phyloP scores from a whole-genome alignment of 305 asterid species.

The Ilex paraguariensis region DNA sequence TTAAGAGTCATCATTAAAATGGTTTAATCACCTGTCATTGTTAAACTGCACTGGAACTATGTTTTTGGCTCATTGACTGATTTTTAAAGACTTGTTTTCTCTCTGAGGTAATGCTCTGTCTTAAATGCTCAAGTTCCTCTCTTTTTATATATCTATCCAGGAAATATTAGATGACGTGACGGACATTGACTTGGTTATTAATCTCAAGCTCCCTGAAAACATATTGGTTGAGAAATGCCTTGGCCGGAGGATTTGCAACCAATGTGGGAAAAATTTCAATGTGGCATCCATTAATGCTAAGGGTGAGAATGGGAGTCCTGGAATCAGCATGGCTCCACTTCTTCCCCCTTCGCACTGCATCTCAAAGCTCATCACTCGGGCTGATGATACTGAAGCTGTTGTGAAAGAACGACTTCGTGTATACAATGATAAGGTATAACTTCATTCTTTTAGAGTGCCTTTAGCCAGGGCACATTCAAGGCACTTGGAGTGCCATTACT shows the following conservation, averaged over 20 bases:
- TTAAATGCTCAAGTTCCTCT: not conserved
- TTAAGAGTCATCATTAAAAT: no score
- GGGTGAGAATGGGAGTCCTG: slow-evolving; percentile 90
- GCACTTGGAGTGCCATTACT: not conserved
- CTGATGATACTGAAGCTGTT: slow-evolving; percentile 83
- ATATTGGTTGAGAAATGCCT: slow-evolving; percentile 94
- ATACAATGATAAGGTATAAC: slow-evolving; percentile 76
- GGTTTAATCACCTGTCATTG: no score
- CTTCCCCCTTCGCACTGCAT: slow-evolving; percentile 74
- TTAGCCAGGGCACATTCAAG: not conserved
- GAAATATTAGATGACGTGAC: slow-evolving; percentile 89
- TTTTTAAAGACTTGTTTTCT: no score
- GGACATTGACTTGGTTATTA: slow-evolving; percentile 86
- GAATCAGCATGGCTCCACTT: slow-evolving; percentile 88
- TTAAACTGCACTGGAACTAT: no score
- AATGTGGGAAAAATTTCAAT: slow-evolving; percentile 92
- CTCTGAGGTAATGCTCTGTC: not conserved
- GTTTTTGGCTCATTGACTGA: no score
- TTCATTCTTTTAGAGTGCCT: not conserved
- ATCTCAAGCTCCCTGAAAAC: slow-evolving; percentile 87
- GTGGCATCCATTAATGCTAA: slow-evolving; percentile 72
- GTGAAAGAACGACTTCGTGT: slow-evolving; percentile 76
- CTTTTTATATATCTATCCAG: slow-evolving; percentile 33
- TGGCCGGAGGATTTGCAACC: slow-evolving; percentile 84
- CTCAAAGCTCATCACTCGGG: slow-evolving; percentile 83